phyloP scores from a whole-genome alignment of 2,329 filamentous ascomycete genomes.

The Sporothrix curviconia region DNA sequence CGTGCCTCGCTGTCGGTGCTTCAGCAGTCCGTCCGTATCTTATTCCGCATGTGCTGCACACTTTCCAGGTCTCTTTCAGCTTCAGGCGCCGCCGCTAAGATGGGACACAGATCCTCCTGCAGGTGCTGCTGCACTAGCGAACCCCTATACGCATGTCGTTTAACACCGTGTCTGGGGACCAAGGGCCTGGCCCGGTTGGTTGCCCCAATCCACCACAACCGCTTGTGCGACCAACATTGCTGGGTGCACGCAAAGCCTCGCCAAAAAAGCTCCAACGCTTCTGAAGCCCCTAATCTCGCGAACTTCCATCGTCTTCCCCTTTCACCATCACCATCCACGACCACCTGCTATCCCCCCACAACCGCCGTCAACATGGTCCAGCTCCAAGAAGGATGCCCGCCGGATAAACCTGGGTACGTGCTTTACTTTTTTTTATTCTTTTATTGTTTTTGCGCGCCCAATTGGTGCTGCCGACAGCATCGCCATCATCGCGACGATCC shows the following conservation, averaged over 20 bases:
- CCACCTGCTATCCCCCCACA: not conserved
- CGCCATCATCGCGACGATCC: too few relatives aligned
- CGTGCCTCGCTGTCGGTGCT: not conserved
- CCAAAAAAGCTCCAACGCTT: slow-evolving; percentile 9
- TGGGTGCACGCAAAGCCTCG: too few relatives aligned
- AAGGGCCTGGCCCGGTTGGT: not conserved
- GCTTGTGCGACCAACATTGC: too few relatives aligned
- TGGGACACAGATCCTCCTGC: not conserved
- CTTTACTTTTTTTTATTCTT: too few relatives aligned
- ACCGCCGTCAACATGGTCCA: slow-evolving; percentile 13
- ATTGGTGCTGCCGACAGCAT: too few relatives aligned
- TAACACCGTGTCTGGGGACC: not conserved
- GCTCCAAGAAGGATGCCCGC: slow-evolving; percentile 18
- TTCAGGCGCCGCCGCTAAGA: slow-evolving; percentile 6
- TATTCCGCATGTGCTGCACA: not conserved
- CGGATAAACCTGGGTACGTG: slow-evolving; percentile 19
- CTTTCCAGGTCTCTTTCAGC: not conserved
- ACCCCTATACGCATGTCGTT: not conserved
- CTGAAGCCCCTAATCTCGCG: not conserved
- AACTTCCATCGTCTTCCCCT: not conserved
- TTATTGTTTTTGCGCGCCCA: too few relatives aligned
- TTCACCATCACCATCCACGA: not conserved
- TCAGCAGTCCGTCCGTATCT: not conserved
- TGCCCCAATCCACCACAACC: not conserved
- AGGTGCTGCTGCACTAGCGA: slow-evolving; percentile 4